Conservation (phyloP, 1,284 basidiomycete species). For the Chalciporus sp. region DNA sequence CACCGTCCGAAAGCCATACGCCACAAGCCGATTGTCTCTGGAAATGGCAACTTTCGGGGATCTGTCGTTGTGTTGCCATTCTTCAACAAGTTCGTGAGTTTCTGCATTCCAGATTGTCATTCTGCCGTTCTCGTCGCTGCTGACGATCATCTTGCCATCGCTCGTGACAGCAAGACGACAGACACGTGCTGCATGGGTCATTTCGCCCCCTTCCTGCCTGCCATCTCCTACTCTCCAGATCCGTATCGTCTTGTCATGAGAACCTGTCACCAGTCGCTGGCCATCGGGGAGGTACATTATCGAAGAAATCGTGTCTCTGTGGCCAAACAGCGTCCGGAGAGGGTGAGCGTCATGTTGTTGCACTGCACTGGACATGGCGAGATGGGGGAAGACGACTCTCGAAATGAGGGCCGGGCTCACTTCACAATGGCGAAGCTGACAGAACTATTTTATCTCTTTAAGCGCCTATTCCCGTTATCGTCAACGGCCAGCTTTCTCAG, state of each 20-base stretch:
- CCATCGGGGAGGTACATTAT: slow-evolving; percentile 5
- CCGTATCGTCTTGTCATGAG: not conserved
- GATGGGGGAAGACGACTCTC: no score
- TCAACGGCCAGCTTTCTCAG: no score
- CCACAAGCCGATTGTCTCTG: slow-evolving; percentile 1
- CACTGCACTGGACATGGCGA: no score
- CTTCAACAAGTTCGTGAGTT: not conserved
- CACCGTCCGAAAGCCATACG: accelerated
- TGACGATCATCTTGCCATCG: slow-evolving; percentile 5
- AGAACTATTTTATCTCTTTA: no score
- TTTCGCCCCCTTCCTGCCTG: slow-evolving; percentile 1
- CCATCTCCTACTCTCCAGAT: slow-evolving; percentile 2
- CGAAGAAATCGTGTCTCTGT: not conserved
- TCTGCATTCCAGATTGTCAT: slow-evolving; percentile 8
- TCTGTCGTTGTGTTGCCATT: not conserved
- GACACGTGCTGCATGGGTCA: not conserved
- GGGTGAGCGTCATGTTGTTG: no score
- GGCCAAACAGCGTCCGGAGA: no score
- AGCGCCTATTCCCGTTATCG: no score
- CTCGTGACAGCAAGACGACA: not conserved
- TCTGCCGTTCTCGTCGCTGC: not conserved
- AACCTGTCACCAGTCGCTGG: not conserved
- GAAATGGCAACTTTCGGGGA: not conserved
- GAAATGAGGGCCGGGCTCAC: no score
- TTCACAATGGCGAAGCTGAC: no score